Conservation (phyloP, 164 flowering plant genomes). For the Amborella trichopoda region DNA sequence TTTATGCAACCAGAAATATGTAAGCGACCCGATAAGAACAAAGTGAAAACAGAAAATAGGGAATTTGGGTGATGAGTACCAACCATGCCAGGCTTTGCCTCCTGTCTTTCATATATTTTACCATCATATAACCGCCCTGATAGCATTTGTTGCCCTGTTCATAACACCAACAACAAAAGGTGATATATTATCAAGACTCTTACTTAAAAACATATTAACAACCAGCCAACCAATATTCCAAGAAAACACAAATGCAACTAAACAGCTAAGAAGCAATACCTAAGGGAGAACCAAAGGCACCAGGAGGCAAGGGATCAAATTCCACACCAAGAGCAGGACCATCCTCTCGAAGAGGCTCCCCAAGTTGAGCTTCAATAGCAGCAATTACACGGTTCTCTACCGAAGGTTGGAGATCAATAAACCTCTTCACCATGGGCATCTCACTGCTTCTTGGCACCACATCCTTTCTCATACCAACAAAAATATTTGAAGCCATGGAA, state of each 20-base stretch:
- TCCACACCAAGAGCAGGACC: slow-evolving; percentile 93
- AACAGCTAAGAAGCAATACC: slow-evolving; percentile 27
- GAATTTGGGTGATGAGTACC: no score
- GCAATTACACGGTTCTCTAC: slow-evolving; percentile 61
- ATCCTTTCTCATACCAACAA: slow-evolving; percentile 19
- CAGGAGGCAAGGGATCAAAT: slow-evolving; percentile 89
- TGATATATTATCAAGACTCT: no score
- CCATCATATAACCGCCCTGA: slow-evolving; percentile 33
- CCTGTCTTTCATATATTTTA: slow-evolving; percentile 43
- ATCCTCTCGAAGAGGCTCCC: slow-evolving; percentile 70
- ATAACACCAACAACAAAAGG: neutral
- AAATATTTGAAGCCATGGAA: neutral
- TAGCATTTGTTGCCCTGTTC: slow-evolving; percentile 38
- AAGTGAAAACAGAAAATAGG: no score
- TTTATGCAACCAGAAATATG: no score
- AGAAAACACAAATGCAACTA: neutral
- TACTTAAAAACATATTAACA: no score
- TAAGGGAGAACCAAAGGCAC: slow-evolving; percentile 77
- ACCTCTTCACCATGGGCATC: slow-evolving; percentile 37
- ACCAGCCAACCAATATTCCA: no score
- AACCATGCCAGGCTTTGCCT: slow-evolving; percentile 43
- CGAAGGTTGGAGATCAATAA: slow-evolving; percentile 44
- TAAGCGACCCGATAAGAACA: no score
- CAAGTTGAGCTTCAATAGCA: slow-evolving; percentile 80
- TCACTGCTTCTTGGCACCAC: slow-evolving; percentile 31